Percentiles rank a stretch among this genome's conserved stretches.
Evolutionary conservation across 1,284 basidiomycete genomes (phyloP).

Genomic region (Puccinia polysora): DNA sequence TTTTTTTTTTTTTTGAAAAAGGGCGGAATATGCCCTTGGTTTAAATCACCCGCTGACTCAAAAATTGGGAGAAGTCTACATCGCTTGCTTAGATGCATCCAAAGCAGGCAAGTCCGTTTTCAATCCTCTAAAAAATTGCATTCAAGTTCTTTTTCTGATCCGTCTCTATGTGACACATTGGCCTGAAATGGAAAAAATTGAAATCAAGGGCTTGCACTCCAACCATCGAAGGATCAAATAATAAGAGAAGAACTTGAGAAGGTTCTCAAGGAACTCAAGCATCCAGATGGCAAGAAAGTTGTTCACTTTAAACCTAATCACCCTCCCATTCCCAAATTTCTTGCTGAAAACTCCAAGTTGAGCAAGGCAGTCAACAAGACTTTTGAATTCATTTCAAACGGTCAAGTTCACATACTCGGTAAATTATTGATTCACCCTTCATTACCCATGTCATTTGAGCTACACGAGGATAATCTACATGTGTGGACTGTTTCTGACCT

Average conservation of each 20-base stretch:
- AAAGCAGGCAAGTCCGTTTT: conserved; percentile 38
- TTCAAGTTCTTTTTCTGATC: too few relatives aligned
- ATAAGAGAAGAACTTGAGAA: neutral
- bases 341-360: neutral
- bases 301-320: neutral
- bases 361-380: neutral
- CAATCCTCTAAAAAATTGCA: too few relatives aligned
- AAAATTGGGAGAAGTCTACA: conserved; percentile 25
- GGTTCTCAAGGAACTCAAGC: neutral
- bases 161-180: neutral
- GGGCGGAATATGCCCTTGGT: conserved; percentile 23
- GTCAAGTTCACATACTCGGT: neutral
- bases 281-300: neutral
- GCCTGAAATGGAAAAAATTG: neutral
- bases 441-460: neutral
- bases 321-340: conserved; percentile 2
- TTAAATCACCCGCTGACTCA: conserved; percentile 9
- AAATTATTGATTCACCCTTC: neutral
- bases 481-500: neutral
- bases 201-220: neutral
- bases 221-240: neutral
- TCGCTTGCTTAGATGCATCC: conserved; percentile 31
- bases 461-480: neutral
- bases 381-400: neutral
- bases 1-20: conserved; percentile 1